Base-by-base conservation (phyloP, 2,329 filamentous ascomycete species). In the Pyrenochaeta sp. region DNA sequence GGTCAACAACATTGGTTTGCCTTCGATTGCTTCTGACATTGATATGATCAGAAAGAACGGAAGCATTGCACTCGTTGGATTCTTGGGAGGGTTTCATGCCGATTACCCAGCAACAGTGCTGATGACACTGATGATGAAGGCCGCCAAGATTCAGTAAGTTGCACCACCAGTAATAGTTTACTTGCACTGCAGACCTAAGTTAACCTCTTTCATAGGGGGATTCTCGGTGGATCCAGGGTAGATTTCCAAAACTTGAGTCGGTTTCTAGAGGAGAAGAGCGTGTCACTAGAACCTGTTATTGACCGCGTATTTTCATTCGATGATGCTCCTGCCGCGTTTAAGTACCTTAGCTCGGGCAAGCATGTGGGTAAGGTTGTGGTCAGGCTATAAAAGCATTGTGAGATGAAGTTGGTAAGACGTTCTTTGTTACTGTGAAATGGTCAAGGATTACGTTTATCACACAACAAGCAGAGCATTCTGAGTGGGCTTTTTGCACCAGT, bases 151-250 rank as follows among this genome's bases (percentile, higher is more conserved):
- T 3, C 42, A 61, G 60, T 61, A 31, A 49, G 61, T 52, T 17
- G 3, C 7, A 7, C 11, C 13, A 24, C n/a, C n/a, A n/a, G n/a
- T n/a, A n/a, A n/a, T n/a, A n/a, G n/a, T n/a, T n/a, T n/a, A n/a
- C n/a, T n/a, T n/a, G n/a, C n/a, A n/a, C n/a, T n/a, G n/a, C n/a
- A n/a, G n/a, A n/a, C n/a, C n/a, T 18, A 10, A 14, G 15, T 13
- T 42, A 9, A 42, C 32, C 21, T 21, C 15, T 18, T 18, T 8
- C 13, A 15, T 79, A 79, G 77, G 55, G 77, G 84, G 0, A 76
- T 87, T 7, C 57, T 83, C 19, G 84, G 83, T 57, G 84, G 84
- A 0, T 82, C 84, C 0, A 77, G 72, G 55, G 75, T 78, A 36
- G 71, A 79, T 22, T 80, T 71, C 23, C 68, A 72, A 44, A 65